A percentile compares a stretch with the other conserved stretches of the same genome.
Conservation (phyloP, 2,329 filamentous ascomycete species). For the Sporothrix variecibatus region DNA sequence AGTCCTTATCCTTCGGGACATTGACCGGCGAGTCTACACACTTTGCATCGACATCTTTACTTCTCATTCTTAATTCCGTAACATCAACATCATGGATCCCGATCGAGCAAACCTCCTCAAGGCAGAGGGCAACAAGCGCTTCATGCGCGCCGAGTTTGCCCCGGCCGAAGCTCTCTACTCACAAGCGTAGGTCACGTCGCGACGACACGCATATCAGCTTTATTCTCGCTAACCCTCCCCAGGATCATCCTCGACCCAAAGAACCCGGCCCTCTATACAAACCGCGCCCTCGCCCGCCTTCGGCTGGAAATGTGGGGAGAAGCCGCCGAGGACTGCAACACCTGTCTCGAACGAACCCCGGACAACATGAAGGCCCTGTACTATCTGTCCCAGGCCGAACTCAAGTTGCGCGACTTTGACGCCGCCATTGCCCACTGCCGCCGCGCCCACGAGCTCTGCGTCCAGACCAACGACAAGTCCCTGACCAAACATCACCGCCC, state of each 20-base stretch:
- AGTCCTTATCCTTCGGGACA: neutral
- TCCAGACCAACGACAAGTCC: conserved; percentile 62
- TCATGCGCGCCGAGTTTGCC: conserved; percentile 64
- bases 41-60: neutral
- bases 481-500: conserved; percentile 69
- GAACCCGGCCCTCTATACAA: conserved; percentile 82
- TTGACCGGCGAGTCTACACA: neutral
- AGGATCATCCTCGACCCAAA: conserved; percentile 76
- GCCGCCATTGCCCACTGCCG: conserved; percentile 71
- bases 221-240: conserved; percentile 4
- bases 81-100: conserved; percentile 32
- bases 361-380: conserved; percentile 79
- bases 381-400: conserved; percentile 79
- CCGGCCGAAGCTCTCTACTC: conserved; percentile 71
- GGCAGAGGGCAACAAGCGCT: conserved; percentile 65
- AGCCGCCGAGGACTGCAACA: conserved; percentile 74
- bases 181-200: conserved; percentile 57
- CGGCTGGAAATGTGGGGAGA: conserved; percentile 72
- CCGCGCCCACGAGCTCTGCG: conserved; percentile 71
- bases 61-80: neutral
- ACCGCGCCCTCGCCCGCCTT: conserved; percentile 80
- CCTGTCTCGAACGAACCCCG: conserved; percentile 68
- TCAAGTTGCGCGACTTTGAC: conserved; percentile 70
- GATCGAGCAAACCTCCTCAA: conserved; percentile 48
- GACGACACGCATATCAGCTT: too few relatives aligned